Percentiles rank a stretch among this genome's conserved stretches.
Evolutionary conservation across 2,329 filamentous ascomycete genomes (phyloP).

Genomic region (Ceratocystis cubensis): DNA sequence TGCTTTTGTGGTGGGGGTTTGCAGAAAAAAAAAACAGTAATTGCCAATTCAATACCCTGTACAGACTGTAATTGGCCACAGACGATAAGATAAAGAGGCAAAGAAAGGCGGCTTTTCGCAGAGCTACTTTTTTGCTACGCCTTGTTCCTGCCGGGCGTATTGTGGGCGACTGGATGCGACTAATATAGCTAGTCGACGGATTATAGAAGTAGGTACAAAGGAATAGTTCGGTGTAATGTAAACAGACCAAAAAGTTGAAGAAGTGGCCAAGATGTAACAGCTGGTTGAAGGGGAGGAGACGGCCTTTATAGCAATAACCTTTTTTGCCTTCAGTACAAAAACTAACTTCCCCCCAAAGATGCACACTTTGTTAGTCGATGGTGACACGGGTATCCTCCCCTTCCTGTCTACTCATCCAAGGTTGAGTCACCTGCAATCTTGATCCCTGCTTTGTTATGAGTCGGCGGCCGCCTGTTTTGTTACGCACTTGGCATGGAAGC

Average conservation of each 20-base stretch:
- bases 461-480: neutral
- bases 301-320: no score
- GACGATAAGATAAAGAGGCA: slow-evolving; percentile 18
- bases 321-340: neutral
- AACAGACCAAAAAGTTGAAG: no score
- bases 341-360: neutral
- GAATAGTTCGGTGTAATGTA: neutral
- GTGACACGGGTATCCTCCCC: neutral
- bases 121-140: neutral
- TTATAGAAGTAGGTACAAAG: neutral
- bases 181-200: neutral
- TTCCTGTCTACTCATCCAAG: neutral
- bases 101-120: neutral
- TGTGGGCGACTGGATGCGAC: neutral
- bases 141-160: slow-evolving; percentile 4
- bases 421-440: slow-evolving; percentile 20
- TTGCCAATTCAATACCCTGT: slow-evolving; percentile 5
- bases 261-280: no score
- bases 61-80: slow-evolving; percentile 14
- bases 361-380: neutral
- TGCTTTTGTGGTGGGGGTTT: slow-evolving; percentile 13
- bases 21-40: slow-evolving; percentile 11
- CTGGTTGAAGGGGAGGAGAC: no score
- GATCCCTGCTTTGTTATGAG: slow-evolving; percentile 14
- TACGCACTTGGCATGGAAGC: neutral